Base-by-base conservation (phyloP, 805 yeast species). In the Metschnikowia cubensis region DNA sequence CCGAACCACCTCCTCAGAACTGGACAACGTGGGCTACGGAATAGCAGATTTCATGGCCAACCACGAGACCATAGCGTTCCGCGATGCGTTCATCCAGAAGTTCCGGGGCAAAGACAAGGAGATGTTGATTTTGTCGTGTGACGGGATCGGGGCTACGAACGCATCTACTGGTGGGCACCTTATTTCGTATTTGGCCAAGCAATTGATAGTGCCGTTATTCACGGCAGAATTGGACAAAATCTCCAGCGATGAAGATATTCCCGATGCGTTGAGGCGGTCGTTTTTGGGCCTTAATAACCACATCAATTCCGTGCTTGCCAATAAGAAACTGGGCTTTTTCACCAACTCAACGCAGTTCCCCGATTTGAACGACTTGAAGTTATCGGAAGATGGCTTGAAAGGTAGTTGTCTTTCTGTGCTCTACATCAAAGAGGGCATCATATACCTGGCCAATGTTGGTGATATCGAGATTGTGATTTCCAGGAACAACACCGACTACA, bases 401-500 rank as follows among this genome's bases (percentile, higher is more conserved):
- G 99, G 99, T 11, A 86, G 96, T 40, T 82, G 96, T 53, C 87
- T 89, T 0, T 84, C 97, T 0, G 82, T 89, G 11, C 74, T 89
- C 13, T 94, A 89, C 64, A 77, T 92, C 58, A 82, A 81, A 52
- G 95, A 85, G 17, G 79, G 80, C 47, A 76, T 73, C 48, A 64
- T 90, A 20, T 89, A 84, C 65, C 77, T 90, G 21, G 97, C 97
- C 2, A 91, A 91, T 55, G 80, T 89, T 48, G 99, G 99, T 60
- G 97, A 94, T 61, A 83, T 89, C 2, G 85, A 85, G 77, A 91
- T 89, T 1, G 74, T 94, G 45, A 65, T 92, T 45, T 83, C 96
- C 6, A 80, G 85, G 51, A 80, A 82, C 37, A 89, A 87, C 66
- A 97, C 98, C 31, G 92, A 89, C 44, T 85, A 81, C 63, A 71